Base-by-base conservation (phyloP, 768 basidiomycete species). In the Pleurotus ostreatus region DNA sequence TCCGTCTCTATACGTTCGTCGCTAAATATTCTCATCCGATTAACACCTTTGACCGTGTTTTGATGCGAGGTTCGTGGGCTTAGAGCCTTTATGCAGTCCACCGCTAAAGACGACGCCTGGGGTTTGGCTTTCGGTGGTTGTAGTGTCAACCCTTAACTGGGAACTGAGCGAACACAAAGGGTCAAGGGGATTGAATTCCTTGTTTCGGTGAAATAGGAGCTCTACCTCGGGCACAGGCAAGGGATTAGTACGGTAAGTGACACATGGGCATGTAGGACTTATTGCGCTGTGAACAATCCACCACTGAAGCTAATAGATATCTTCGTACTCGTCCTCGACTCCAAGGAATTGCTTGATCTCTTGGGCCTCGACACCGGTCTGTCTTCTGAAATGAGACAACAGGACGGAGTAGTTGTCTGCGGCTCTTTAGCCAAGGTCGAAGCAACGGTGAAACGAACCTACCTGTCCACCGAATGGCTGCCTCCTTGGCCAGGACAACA, bases 381-480 rank as follows among this genome's bases (percentile, higher is more conserved):
- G 82, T 41, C 86, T 75, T 30, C 80, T 83, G 65, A 90, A 88
- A 65, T 91, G 66, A 34, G 80, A 77, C 48, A 89, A 68, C 30
- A 89, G 72, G 47, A 84, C 77, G 40, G 79, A 71, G 67, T 87
- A 90, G 62, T 92, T 89, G 60, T 92, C 89, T 89, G 63, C n/a
- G 37, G 7, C 30, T n/a, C 20, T 46, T 16, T 23, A 54, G 38
- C 18, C 43, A 25, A 40, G 16, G 26, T n/a, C 22, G 13, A 26
- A 34, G 46, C 8, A 18, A 43, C 16, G 13, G 2, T 25, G 15
- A 20, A 45, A 16, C n/a, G 25, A 15, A 70, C 84, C 56, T 61
- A 95, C 94, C 94, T 37, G 94, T 98, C 90, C 93, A 94, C 12
- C 92, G 84, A 20, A 86, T 66, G 11, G 88, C 82, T 11, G 92